phyloP scores from a whole-genome alignment of 2,329 filamentous ascomycete genomes.

The Sporothrix pallida region DNA sequence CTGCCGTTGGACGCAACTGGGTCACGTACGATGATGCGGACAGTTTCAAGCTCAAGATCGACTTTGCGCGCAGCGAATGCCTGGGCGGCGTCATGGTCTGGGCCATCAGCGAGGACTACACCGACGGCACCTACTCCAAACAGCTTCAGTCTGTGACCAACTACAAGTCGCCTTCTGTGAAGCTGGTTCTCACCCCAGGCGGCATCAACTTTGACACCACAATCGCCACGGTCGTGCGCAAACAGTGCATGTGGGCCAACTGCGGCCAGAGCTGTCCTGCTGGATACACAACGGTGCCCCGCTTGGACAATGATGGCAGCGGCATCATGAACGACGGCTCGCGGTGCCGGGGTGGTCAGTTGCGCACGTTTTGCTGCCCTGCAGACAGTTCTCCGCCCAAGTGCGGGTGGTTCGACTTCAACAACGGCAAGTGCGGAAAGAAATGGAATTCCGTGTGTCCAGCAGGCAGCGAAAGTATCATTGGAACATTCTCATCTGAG shows the following conservation, averaged over 20 bases:
- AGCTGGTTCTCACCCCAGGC: neutral
- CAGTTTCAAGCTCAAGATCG: conserved; percentile 41
- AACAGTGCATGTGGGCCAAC: conserved; percentile 10
- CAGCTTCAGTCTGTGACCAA: neutral
- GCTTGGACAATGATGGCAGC: neutral
- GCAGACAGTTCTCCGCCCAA: neutral
- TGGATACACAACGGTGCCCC: conserved; percentile 5
- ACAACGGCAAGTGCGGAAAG: conserved; percentile 13
- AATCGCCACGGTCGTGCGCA: neutral
- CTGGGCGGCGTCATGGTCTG: conserved; percentile 40
- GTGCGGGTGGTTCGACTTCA: conserved; percentile 15
- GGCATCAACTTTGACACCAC: neutral
- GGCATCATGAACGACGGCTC: neutral
- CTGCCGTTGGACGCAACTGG: conserved; percentile 12
- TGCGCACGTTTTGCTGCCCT: neutral
- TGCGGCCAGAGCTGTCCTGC: neutral
- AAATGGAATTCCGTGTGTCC: neutral
- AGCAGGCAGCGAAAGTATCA: neutral
- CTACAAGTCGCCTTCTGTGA: neutral
- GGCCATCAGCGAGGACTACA: conserved; percentile 31
- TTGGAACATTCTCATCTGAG: neutral
- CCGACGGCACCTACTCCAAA: conserved; percentile 7
- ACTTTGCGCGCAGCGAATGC: conserved; percentile 40
- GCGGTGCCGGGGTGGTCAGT: neutral
- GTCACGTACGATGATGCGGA: conserved; percentile 43